Conservation (phyloP, 176 grass and related monocot species). For the Poa annua region DNA sequence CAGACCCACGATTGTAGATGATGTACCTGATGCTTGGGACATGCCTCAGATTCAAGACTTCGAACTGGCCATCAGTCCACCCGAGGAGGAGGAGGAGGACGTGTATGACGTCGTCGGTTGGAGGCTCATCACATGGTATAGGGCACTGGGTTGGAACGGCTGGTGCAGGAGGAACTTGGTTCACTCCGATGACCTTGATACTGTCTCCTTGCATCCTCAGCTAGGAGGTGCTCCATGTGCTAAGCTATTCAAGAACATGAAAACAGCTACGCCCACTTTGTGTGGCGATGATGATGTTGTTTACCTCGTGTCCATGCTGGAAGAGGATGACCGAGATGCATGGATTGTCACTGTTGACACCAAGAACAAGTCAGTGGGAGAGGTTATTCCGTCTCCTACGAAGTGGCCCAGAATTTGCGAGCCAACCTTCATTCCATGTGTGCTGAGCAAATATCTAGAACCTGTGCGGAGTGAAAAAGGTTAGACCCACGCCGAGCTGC, state of each 20-base stretch:
- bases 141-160: background rate
- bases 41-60: background rate
- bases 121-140: slow-evolving; percentile 4
- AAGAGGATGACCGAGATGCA: background rate
- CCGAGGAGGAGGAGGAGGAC: background rate
- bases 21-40: too few species aligned
- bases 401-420: background rate
- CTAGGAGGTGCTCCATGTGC: background rate
- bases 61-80: background rate
- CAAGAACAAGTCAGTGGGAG: background rate
- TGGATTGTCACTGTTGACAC: background rate
- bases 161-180: background rate
- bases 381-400: background rate
- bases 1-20: background rate
- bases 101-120: background rate
- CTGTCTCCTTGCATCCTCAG: background rate
- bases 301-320: too few species aligned
- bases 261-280: background rate
- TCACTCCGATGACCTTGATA: background rate
- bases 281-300: background rate
- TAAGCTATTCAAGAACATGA: background rate
- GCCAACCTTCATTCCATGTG: too few species aligned
- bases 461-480: too few species aligned
- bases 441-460: too few species aligned
- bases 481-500: too few species aligned